Percentiles rank a stretch among this genome's conserved stretches.
phyloP scores from a whole-genome alignment of 2,329 filamentous ascomycete species.

The Talaromyces marneffei region DNA sequence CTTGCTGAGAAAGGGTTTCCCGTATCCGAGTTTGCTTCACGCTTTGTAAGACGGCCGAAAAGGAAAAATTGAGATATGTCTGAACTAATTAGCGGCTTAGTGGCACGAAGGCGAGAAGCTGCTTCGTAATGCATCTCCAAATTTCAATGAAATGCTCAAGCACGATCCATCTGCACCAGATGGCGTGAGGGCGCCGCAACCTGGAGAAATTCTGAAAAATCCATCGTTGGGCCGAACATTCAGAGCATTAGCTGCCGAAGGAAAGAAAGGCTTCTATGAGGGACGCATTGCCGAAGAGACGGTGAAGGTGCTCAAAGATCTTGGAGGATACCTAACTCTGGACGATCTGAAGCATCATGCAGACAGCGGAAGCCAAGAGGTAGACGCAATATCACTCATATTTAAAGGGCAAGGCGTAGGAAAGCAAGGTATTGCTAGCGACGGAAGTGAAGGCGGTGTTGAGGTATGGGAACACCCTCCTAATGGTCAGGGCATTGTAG shows the following conservation, averaged over 20 bases:
- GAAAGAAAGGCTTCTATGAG: conserved; percentile 86
- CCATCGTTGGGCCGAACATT: conserved; percentile 77
- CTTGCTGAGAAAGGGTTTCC: conserved; percentile 85
- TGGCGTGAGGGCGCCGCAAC: conserved; percentile 66
- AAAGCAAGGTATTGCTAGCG: conserved; percentile 38
- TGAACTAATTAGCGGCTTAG: conserved; percentile 39
- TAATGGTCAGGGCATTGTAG: conserved; percentile 92
- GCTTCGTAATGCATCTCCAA: conserved; percentile 72
- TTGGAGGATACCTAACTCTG: conserved; percentile 71
- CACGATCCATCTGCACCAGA: conserved; percentile 60
- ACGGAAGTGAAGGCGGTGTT: conserved; percentile 46
- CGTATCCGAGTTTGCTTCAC: conserved; percentile 71
- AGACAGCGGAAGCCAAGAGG: conserved; percentile 66
- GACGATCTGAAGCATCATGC: conserved; percentile 77
- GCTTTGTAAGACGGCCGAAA: conserved; percentile 51
- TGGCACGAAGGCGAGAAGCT: conserved; percentile 62
- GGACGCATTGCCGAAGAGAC: conserved; percentile 77
- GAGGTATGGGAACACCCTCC: conserved; percentile 96
- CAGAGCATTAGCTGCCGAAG: conserved; percentile 67
- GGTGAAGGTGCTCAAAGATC: conserved; percentile 67
- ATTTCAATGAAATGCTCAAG: conserved; percentile 83
- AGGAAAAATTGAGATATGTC: background rate
- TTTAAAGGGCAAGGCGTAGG: conserved; percentile 62
- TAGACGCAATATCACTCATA: conserved; percentile 75
- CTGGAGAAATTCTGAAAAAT: conserved; percentile 87